Evolutionary conservation across 2,329 filamentous ascomycete genomes (phyloP).

Genomic region (Colletotrichum truncatum): DNA sequence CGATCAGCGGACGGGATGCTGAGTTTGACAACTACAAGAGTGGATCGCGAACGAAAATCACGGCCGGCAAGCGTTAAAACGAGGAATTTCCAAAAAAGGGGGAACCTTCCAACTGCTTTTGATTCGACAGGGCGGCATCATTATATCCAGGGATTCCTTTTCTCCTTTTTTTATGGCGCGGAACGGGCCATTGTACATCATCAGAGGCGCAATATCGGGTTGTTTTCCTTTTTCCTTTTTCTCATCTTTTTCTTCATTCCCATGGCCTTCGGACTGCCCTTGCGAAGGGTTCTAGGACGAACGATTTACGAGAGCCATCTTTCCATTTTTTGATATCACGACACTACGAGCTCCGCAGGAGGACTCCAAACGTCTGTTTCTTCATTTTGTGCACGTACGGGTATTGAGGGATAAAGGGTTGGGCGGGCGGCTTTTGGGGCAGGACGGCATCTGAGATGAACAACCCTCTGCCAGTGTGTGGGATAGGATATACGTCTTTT

Average conservation of each 20-base stretch:
- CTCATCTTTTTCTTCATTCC: neutral
- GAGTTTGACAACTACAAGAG: neutral
- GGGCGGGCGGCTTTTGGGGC: no score
- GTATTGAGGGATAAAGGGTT: no score
- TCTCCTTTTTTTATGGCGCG: neutral
- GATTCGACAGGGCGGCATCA: neutral
- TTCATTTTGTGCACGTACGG: neutral
- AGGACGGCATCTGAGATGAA: no score
- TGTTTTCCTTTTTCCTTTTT: neutral
- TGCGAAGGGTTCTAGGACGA: conserved; percentile 22
- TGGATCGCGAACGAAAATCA: conserved; percentile 8
- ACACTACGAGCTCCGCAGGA: neutral
- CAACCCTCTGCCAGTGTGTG: no score
- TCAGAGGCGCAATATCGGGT: neutral
- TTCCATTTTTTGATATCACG: neutral
- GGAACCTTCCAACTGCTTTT: conserved; percentile 2
- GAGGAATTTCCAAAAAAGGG: neutral
- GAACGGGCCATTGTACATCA: neutral
- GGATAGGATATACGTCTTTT: no score
- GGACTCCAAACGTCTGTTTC: neutral
- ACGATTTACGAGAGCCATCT: neutral
- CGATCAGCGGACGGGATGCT: neutral
- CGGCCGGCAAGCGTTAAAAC: conserved; percentile 11
- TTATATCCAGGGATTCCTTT: neutral
- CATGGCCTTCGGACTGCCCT: conserved; percentile 8